Evolutionary conservation across 352 stramenopile genomes (phyloP).

Genomic region (Phytophthora boehmeriae): DNA sequence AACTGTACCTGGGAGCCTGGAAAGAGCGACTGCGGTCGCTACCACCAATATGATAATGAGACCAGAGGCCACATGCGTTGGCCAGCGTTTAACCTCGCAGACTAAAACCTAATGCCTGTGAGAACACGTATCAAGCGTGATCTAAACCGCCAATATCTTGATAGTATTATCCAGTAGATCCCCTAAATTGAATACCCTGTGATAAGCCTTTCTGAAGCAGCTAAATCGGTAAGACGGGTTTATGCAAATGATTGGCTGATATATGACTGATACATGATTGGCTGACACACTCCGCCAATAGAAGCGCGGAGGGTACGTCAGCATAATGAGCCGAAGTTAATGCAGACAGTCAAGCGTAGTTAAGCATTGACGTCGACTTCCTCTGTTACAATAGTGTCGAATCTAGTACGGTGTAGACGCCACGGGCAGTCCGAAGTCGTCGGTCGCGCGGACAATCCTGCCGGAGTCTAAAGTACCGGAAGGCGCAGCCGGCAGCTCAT

Average conservation of each 20-base stretch:
- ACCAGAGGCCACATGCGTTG: conserved; percentile 17
- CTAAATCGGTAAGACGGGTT: too few species aligned
- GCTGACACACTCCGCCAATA: too few species aligned
- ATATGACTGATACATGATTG: too few species aligned
- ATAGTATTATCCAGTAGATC: not conserved
- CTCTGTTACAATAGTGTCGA: not conserved
- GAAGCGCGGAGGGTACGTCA: too few species aligned
- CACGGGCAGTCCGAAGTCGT: conserved; percentile 82
- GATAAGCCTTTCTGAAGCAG: too few species aligned
- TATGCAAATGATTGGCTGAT: too few species aligned
- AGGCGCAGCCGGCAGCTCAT: conserved; percentile 65
- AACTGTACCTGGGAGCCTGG: conserved; percentile 11
- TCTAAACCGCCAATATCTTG: not conserved
- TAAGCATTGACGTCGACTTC: not conserved
- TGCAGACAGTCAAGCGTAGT: not conserved
- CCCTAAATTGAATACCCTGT: not conserved
- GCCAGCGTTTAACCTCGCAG: conserved; percentile 16
- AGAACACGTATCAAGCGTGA: not conserved
- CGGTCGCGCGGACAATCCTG: conserved; percentile 38
- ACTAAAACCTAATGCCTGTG: conserved; percentile 19
- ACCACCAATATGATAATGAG: conserved; percentile 41
- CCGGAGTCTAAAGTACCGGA: conserved; percentile 45
- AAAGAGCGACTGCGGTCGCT: conserved; percentile 8
- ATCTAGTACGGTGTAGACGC: conserved; percentile 29
- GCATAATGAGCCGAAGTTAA: too few species aligned